These are phyloP conservation scores for Thielaviopsis populi DNA, from an alignment of 2,329 filamentous ascomycete genomes.

Conservation along the genomic window DNA sequence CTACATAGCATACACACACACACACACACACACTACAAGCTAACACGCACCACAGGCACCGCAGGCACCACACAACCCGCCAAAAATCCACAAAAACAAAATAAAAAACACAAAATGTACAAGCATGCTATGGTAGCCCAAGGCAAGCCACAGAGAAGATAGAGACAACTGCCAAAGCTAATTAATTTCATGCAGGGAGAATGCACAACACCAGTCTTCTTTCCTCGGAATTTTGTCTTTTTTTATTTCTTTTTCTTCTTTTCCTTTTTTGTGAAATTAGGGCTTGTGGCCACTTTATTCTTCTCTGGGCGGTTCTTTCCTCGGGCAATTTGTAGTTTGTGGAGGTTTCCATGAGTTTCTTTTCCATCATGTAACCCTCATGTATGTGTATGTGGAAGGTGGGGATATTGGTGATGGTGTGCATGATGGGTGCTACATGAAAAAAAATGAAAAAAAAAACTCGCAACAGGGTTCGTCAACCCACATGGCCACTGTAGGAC, in stretches of 20 bases:
- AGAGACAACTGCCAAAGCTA: no score
- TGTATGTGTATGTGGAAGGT: not conserved
- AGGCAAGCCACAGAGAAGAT: no score
- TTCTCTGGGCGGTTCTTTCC: not conserved
- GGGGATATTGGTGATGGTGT: not conserved
- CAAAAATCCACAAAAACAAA: no score
- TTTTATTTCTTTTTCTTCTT: no score
- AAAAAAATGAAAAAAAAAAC: not conserved
- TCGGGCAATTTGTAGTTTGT: not conserved
- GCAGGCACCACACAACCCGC: no score
- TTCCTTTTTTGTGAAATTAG: not conserved
- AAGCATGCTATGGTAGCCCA: no score
- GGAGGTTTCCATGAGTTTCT: not conserved
- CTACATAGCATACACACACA: not conserved
- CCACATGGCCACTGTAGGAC: not conserved
- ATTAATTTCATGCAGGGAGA: no score
- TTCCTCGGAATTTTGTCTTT: no score
- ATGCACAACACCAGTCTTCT: no score
- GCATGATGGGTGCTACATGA: not conserved
- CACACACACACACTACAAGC: no score
- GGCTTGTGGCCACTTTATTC: not conserved
- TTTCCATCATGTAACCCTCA: not conserved
- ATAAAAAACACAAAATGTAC: no score
- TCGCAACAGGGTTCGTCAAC: not conserved
- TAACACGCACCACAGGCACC: no score